Conservation (phyloP, 2,329 filamentous ascomycete genomes). For the Trichoderma semiorbis region DNA sequence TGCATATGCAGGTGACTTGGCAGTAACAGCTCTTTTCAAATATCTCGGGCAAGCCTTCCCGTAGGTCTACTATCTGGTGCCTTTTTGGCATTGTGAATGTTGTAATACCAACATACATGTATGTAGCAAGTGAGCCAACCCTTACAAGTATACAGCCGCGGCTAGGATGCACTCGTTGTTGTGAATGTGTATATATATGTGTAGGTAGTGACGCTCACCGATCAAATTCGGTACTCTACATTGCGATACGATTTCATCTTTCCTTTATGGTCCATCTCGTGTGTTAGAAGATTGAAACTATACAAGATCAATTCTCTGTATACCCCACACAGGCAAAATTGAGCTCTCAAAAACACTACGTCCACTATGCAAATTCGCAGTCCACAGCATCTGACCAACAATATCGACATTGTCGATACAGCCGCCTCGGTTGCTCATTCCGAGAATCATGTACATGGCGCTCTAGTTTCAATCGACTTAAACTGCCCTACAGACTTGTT, state of each 20-base stretch:
- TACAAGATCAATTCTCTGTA: too few species aligned
- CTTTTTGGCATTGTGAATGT: neutral
- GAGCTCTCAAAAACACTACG: neutral
- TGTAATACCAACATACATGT: neutral
- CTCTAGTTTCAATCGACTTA: neutral
- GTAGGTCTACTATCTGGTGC: neutral
- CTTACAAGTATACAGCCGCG: neutral
- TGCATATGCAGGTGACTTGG: neutral
- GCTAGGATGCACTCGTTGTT: neutral
- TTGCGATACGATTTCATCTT: neutral
- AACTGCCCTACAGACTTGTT: neutral
- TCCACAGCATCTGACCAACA: neutral
- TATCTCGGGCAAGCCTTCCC: neutral
- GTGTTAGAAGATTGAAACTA: too few species aligned
- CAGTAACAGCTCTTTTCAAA: neutral
- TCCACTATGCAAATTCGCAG: neutral
- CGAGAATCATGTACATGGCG: neutral
- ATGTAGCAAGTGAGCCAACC: neutral
- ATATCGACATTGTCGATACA: neutral
- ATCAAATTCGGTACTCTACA: neutral
- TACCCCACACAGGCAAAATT: neutral
- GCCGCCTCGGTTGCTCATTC: neutral
- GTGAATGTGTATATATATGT: neutral
- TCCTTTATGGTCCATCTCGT: neutral
- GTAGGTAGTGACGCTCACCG: neutral